Conservation (phyloP, 2,329 filamentous ascomycete species). For the Esteya vermicola region DNA sequence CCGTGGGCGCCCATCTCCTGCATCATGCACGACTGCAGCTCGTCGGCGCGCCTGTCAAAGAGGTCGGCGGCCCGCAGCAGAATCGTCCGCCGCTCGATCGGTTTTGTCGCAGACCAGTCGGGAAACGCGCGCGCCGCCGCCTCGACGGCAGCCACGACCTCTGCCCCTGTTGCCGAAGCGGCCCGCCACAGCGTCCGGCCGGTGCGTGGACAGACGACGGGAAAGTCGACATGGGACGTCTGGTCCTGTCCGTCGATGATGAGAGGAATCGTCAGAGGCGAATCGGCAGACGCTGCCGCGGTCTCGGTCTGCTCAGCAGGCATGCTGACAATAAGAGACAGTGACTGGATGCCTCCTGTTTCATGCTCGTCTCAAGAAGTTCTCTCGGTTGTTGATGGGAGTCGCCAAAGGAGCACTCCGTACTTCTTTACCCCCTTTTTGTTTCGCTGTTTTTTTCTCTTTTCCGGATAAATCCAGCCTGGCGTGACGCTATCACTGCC, state of each 20-base stretch:
- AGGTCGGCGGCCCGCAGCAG: conserved; percentile 55
- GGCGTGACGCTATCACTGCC: too few species aligned
- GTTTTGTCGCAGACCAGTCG: conserved; percentile 51
- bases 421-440: too few species aligned
- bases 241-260: not conserved
- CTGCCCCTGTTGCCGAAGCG: conserved; percentile 13
- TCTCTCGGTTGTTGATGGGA: too few species aligned
- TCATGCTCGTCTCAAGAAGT: too few species aligned
- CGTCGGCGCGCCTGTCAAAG: conserved; percentile 42
- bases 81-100: conserved; percentile 49
- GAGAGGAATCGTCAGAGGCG: not conserved
- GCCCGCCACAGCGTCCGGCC: conserved; percentile 13
- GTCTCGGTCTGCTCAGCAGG: not conserved
- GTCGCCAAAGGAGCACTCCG: too few species aligned
- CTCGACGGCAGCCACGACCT: conserved; percentile 16
- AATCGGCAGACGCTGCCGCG: too few species aligned
- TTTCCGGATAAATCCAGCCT: too few species aligned
- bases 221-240: not conserved
- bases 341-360: too few species aligned
- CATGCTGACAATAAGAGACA: not conserved
- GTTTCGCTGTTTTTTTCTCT: too few species aligned
- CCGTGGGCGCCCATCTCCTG: conserved; percentile 28
- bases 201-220: not conserved
- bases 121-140: conserved; percentile 53
- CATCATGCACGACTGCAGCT: conserved; percentile 45